phyloP scores from a whole-genome alignment of 2,329 filamentous ascomycete species.

The Penicillium glabrum region DNA sequence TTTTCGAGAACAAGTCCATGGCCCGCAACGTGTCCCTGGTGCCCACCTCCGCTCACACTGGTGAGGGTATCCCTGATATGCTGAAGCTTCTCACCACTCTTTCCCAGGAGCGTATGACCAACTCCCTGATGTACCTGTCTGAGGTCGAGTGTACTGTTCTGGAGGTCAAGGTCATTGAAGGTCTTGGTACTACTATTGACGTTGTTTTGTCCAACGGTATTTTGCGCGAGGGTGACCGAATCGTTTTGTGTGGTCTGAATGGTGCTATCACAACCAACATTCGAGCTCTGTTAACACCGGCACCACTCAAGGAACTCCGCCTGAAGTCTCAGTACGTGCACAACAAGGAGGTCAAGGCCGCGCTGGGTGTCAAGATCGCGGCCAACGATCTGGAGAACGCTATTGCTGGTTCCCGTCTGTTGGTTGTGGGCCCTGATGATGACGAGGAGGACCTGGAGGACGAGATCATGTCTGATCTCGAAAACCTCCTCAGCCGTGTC shows the following conservation, averaged over 20 bases:
- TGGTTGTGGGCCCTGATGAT: conserved; percentile 92
- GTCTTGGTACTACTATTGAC: conserved; percentile 97
- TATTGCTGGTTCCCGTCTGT: conserved; percentile 90
- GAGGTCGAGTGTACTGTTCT: conserved; percentile 97
- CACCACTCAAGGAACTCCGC: conserved; percentile 87
- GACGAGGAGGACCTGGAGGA: conserved; percentile 97
- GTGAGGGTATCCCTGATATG: conserved; percentile 98
- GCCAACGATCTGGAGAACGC: conserved; percentile 93
- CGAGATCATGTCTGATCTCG: conserved; percentile 93
- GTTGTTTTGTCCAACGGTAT: conserved; percentile 96
- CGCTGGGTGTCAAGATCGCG: conserved; percentile 97
- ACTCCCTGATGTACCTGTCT: conserved; percentile 95
- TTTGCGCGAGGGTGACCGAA: conserved; percentile 86
- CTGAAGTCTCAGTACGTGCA: conserved; percentile 96
- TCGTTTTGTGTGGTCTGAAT: conserved; percentile 95
- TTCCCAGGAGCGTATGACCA: conserved; percentile 96
- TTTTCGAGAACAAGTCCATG: conserved; percentile 98
- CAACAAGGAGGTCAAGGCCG: conserved; percentile 98
- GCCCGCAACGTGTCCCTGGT: conserved; percentile 91
- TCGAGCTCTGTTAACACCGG: conserved; percentile 87
- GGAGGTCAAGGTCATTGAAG: conserved; percentile 98
- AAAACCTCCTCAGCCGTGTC: conserved; percentile 85
- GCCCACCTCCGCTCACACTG: conserved; percentile 96
- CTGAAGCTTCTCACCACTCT: conserved; percentile 89
- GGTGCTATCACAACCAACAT: conserved; percentile 95